Base-by-base conservation (phyloP, 2,329 filamentous ascomycete genomes). In the Apiospora aurea region DNA sequence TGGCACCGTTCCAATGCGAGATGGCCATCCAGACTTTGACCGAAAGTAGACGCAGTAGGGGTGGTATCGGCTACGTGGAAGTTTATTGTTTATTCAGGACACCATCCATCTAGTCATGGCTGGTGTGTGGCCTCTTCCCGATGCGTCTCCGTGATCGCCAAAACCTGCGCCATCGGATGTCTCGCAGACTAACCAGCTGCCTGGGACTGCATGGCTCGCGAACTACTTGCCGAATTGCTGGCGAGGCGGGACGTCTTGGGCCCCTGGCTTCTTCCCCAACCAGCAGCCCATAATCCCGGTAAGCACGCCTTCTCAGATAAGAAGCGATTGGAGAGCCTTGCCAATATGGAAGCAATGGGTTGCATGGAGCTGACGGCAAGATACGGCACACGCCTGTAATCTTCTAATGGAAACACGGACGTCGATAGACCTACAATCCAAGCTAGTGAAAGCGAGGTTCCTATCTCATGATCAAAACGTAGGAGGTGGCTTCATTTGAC, bases 171-270 rank as follows among this genome's bases (percentile, higher is more conserved):
- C 57, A 24, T 64, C 57, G 57, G 53, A 64, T 64, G 57, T 64
- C 57, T 64, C 57, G 57, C 57, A 64, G 57, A 64, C 34, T 64
- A 64, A 41, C 57, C 57, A 64, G 34, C 57, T 64, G 57, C 16
- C 41, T 64, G 57, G 57, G 57, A 64, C 29, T 41, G 57, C 34
- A 64, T 64, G 57, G 57, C 57, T 41, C 57, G 21, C n/a, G 57
- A 41, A 41, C 18, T 64, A 64, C 57, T 24, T 64, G 57, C 57
- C 57, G 57, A 64, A 34, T 11, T 64, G 57, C 57, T 64, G 57
- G 34, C 57, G 57, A 64, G 34, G n/a, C 57, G 57, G 57, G 57
- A 64, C 41, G 57, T 64, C 29, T n/a, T 64, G 57, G 34, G 41
- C 34, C 57, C 57, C 34, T 64, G 57, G 34, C 34, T 64, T n/a